These are phyloP conservation scores for Lactarius deliciosus DNA, from an alignment of 768 basidiomycete species.

Conservation along the genomic window DNA sequence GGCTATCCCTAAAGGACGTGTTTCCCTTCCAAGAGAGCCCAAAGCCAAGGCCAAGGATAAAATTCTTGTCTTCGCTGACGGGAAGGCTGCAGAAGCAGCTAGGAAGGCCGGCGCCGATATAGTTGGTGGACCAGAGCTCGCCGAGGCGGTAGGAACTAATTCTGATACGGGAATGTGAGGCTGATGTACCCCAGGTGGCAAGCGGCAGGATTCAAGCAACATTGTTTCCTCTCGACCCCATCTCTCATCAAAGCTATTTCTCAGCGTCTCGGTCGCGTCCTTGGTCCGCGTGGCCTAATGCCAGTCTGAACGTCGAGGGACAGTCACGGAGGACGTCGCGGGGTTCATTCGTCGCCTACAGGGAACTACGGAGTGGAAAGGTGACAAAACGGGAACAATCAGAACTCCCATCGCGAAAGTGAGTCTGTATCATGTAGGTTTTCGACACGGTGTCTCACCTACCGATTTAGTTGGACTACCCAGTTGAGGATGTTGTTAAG, in stretches of 20 bases:
- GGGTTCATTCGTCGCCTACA: slow-evolving; percentile 77
- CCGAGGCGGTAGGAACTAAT: slow-evolving; percentile 68
- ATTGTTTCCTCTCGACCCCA: slow-evolving; percentile 79
- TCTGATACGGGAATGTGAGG: slow-evolving; percentile 19
- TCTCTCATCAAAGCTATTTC: slow-evolving; percentile 76
- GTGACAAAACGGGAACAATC: slow-evolving; percentile 83
- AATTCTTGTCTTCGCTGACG: slow-evolving; percentile 93
- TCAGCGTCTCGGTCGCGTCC: slow-evolving; percentile 72
- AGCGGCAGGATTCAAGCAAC: slow-evolving; percentile 74
- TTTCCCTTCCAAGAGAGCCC: slow-evolving; percentile 79
- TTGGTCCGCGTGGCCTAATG: slow-evolving; percentile 92
- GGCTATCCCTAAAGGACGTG: slow-evolving; percentile 86
- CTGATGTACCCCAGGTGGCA: slow-evolving; percentile 53
- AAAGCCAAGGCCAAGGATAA: slow-evolving; percentile 68
- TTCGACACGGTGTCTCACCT: not conserved
- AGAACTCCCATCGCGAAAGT: slow-evolving; percentile 80
- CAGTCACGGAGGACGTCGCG: slow-evolving; percentile 87
- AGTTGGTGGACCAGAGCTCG: slow-evolving; percentile 87
- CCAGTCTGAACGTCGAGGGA: slow-evolving; percentile 91
- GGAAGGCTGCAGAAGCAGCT: slow-evolving; percentile 77
- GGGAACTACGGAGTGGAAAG: slow-evolving; percentile 90
- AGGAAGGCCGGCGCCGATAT: slow-evolving; percentile 84
- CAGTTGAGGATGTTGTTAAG: slow-evolving; percentile 69
- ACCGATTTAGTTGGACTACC: slow-evolving; percentile 61
- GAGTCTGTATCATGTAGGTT: slow-evolving; percentile 29